These are phyloP conservation scores for Jackrogersella multiformis DNA, from an alignment of 495 filamentous ascomycete species.

Conservation along the genomic window DNA sequence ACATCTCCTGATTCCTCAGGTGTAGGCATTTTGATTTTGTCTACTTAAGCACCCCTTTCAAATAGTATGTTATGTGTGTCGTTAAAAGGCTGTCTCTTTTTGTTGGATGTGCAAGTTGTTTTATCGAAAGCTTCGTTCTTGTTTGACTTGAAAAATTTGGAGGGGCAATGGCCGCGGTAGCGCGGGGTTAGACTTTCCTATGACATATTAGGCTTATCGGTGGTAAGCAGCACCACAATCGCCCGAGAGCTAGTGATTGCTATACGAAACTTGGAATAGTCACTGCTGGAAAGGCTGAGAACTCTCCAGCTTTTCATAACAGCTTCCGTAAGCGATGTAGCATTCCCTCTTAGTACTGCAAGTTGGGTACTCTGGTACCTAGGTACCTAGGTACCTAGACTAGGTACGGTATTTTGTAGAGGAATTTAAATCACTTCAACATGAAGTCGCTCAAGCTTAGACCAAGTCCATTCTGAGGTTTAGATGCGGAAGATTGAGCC, in stretches of 20 bases:
- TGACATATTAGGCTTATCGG: conserved; percentile 37
- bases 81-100: background rate
- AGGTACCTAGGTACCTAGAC: background rate
- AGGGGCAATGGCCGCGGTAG: conserved; percentile 43
- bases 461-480: conserved; percentile 51
- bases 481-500: conserved; percentile 47
- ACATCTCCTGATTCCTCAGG: conserved; percentile 22
- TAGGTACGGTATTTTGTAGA: background rate
- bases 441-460: conserved; percentile 63
- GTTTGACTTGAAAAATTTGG: conserved; percentile 49
- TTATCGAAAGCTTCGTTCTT: conserved; percentile 10
- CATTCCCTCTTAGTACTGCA: background rate
- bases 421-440: conserved; percentile 49
- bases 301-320: background rate
- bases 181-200: conserved; percentile 50
- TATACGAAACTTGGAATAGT: no score
- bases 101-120: background rate
- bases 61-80: background rate
- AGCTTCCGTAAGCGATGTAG: conserved; percentile 21
- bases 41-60: background rate
- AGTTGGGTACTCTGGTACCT: no score
- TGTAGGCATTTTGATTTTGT: conserved; percentile 19
- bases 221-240: conserved; percentile 21
- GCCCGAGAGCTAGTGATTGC: conserved; percentile 31
- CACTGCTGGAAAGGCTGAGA: conserved; percentile 36